Conservation (phyloP, 208 protist genomes). For the Trypanosoma mega region DNA sequence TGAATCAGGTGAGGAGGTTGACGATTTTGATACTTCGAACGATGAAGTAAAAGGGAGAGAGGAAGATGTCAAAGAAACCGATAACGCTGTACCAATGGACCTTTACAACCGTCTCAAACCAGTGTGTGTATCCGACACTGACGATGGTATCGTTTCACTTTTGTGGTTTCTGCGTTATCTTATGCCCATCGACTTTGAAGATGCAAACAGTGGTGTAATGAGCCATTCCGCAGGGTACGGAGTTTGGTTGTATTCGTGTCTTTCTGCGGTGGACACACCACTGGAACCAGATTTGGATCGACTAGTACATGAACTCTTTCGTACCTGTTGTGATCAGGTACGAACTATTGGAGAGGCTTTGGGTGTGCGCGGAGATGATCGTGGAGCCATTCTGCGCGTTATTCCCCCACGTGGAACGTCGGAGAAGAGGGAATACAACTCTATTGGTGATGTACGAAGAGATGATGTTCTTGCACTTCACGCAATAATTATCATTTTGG, state of each 20-base stretch:
- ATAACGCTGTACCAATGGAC: not conserved
- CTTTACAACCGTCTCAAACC: constrained; percentile 13
- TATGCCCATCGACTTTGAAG: constrained; percentile 28
- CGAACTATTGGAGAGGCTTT: constrained; percentile 48
- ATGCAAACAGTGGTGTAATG: constrained; percentile 5
- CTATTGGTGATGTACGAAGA: constrained; percentile 38
- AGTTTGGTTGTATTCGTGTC: constrained; percentile 61
- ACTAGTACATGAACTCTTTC: constrained; percentile 67
- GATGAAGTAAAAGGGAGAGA: constrained; percentile 6
- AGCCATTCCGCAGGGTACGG: constrained; percentile 46
- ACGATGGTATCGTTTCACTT: constrained; percentile 24
- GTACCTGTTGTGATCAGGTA: constrained; percentile 60
- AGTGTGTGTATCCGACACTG: not conserved
- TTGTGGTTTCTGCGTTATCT: constrained; percentile 32
- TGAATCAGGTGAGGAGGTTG: constrained; percentile 7
- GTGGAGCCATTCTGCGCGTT: constrained; percentile 39
- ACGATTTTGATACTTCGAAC: not conserved
- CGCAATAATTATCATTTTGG: constrained; percentile 65
- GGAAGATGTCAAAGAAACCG: not conserved
- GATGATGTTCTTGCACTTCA: constrained; percentile 74
- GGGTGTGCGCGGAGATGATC: constrained; percentile 36
- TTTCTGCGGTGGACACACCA: constrained; percentile 64
- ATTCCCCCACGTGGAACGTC: constrained; percentile 17
- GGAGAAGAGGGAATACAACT: constrained; percentile 30
- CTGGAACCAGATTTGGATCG: constrained; percentile 81